A percentile compares a stretch with the other conserved stretches of the same genome.
phyloP scores from a whole-genome alignment of 208 protist genomes.

The Vickermania ingenoplastis region DNA sequence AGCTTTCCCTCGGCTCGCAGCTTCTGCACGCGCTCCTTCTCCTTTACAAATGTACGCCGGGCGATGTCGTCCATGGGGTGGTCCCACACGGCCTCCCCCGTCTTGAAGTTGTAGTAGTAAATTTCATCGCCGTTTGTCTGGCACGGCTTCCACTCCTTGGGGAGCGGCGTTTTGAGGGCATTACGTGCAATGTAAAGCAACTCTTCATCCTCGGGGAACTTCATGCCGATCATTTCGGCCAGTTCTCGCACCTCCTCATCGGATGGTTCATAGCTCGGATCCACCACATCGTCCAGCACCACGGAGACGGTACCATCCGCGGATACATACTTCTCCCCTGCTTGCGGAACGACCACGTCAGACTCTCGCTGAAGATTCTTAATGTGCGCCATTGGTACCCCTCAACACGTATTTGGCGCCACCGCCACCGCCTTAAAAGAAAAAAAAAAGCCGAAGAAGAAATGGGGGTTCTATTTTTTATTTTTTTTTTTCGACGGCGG shows the following conservation, averaged over 20 bases:
- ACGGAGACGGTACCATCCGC: conserved; percentile 81
- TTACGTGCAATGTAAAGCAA: conserved; percentile 90
- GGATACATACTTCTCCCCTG: conserved; percentile 64
- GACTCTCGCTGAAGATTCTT: conserved; percentile 5
- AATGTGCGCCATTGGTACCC: not conserved
- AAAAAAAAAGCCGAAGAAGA: too few relatives aligned
- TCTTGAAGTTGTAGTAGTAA: conserved; percentile 96
- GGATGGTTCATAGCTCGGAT: conserved; percentile 86
- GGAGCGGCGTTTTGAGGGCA: conserved; percentile 91
- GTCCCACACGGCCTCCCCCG: conserved; percentile 92
- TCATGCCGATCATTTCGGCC: conserved; percentile 90
- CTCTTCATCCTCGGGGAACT: conserved; percentile 78
- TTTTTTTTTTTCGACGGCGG: too few relatives aligned
- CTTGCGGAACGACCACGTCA: conserved; percentile 27
- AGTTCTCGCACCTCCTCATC: conserved; percentile 88
- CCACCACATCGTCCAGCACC: conserved; percentile 80
- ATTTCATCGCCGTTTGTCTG: conserved; percentile 85
- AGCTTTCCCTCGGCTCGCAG: too few relatives aligned
- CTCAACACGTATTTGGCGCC: too few relatives aligned
- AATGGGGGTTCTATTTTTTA: too few relatives aligned
- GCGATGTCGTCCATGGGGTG: conserved; percentile 91
- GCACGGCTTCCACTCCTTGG: conserved; percentile 92
- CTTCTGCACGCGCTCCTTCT: too few relatives aligned
- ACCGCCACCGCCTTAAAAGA: too few relatives aligned
- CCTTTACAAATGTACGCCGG: conserved; percentile 58